Evolutionary conservation across 345 rosid genomes (phyloP), one percentile per base, ranked within the genome.

Genomic region (Eutrema heterophyllum): DNA sequence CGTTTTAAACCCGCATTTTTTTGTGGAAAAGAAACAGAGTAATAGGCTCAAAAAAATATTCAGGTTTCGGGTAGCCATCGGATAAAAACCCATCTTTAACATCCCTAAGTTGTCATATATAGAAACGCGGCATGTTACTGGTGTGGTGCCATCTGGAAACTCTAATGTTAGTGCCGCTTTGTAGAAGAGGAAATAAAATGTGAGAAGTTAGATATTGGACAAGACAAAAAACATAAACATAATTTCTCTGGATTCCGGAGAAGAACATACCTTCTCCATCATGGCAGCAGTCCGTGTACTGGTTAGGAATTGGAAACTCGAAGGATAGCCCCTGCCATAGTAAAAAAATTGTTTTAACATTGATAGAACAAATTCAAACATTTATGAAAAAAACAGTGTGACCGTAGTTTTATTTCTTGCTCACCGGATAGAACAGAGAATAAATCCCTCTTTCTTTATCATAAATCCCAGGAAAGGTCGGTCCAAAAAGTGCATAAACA

Each of bases 91-190:
- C n/a, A n/a, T n/a, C n/a, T n/a, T n/a, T n/a, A n/a, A n/a, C n/a
- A n/a, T n/a, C n/a, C n/a, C n/a, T n/a, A n/a, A n/a, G n/a, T n/a
- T n/a, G n/a, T 92, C 89, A 74, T 90, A 95, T 74, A 95, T 81
- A 53, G 93, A 95, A 50, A 92, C 94, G 39, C 99, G 97, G 46
- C 97, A 89, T 53, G 99, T 88, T 45, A 95, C 99, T 60, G 99
- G 99, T 21, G 98, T 92, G 14, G 98, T 95, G 41, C 99, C 99
- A 84, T 92, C 97, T 6, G 99, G 97, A 82, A 95, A 92, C 87
- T 95, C 99, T 75, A 92, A 79, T 5, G 99, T 98, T 51, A 92
- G 74, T 80, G 88, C 97, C 80, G 91, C 99, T 95, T 78, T 68
- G 71, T 74, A 40, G 46, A 61, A 45, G 55, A 75, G 4, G 65